Evolutionary conservation across 225 moss, liverwort and hornwort species (phyloP).

Genomic region (Straminergon stramineum): DNA sequence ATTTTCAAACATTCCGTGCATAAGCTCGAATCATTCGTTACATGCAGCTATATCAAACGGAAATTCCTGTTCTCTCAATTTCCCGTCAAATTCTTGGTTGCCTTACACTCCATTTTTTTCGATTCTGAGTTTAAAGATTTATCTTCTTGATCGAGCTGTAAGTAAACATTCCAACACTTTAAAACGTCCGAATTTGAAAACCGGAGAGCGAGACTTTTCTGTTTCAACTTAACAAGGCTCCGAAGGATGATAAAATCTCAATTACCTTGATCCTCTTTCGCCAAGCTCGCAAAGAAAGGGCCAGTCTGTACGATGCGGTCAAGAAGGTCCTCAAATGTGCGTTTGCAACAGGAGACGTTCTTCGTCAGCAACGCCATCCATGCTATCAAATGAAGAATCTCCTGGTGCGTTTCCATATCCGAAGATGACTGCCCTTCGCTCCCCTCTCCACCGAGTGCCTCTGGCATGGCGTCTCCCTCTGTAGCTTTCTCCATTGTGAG

Average conservation of each 20-base stretch:
- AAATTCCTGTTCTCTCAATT: neutral
- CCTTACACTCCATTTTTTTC: neutral
- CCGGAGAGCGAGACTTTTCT: neutral
- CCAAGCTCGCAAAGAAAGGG: slow-evolving; percentile 38
- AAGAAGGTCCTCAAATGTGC: slow-evolving; percentile 31
- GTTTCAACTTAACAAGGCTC: neutral
- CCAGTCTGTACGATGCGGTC: slow-evolving; percentile 23
- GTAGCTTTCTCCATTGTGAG: neutral
- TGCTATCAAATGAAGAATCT: slow-evolving; percentile 19
- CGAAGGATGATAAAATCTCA: neutral
- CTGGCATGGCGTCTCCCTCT: neutral
- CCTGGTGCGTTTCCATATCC: slow-evolving; percentile 7
- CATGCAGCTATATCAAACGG: neutral
- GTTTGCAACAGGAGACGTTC: slow-evolving; percentile 11
- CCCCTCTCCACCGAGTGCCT: neutral
- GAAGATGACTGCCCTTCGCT: neutral
- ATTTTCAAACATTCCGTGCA: neutral
- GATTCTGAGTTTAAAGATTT: neutral
- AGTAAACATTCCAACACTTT: neutral
- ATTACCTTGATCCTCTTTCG: slow-evolving; percentile 3
- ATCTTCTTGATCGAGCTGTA: neutral
- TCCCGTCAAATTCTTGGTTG: neutral
- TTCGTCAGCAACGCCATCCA: slow-evolving; percentile 19
- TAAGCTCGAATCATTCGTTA: neutral
- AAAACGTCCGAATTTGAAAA: neutral